Evolutionary conservation across 2,329 filamentous ascomycete genomes (phyloP), one percentile per base, ranked within the genome.

Genomic region (Gliomastix tumulicola): DNA sequence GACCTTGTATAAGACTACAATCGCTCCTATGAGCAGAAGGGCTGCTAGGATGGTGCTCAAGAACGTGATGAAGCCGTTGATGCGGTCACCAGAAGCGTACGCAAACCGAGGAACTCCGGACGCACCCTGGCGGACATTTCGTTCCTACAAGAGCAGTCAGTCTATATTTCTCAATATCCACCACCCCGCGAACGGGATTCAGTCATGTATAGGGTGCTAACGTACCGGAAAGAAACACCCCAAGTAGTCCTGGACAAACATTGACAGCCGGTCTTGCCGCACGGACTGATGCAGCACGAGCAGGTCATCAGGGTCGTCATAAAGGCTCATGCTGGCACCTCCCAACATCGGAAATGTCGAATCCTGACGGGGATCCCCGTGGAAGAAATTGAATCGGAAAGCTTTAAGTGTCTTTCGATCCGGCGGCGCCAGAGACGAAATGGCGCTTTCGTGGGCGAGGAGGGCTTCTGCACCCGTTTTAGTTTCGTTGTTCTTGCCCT

Each of bases 241-340:
- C 30, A 23, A 21, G 18, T 32, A 27, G 19, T 22, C n/a, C 13
- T 23, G 17, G 9, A 38, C 20, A 18, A 27, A 33, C 4, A 10
- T 12, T 7, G 36, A 33, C 5, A 38, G 30, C 7, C 23, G 19
- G 19, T 38, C 36, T 13, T 21, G 15, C 15, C 22, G 15, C 15
- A 12, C 18, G 16, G 21, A 12, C 17, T 19, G 20, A 18, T 25
- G 23, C 7, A 37, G 30, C 7, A 27, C 17, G 9, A 33, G 16
- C 18, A 38, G 36, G 17, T 38, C 36, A n/a, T 33, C n/a, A 13
- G 19, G 15, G 21, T 38, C 36, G 7, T 32, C 30, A 16, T 30
- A 22, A 13, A 34, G 25, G 10, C 6, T 15, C n/a, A 23, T 27
- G 7, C 16, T 25, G 11, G 16, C 7, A 7, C 36, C 36, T 13